A percentile compares a stretch with the other conserved stretches of the same genome.
Conservation (phyloP, 2,329 filamentous ascomycete species). For the Trichoderma endophyticum region DNA sequence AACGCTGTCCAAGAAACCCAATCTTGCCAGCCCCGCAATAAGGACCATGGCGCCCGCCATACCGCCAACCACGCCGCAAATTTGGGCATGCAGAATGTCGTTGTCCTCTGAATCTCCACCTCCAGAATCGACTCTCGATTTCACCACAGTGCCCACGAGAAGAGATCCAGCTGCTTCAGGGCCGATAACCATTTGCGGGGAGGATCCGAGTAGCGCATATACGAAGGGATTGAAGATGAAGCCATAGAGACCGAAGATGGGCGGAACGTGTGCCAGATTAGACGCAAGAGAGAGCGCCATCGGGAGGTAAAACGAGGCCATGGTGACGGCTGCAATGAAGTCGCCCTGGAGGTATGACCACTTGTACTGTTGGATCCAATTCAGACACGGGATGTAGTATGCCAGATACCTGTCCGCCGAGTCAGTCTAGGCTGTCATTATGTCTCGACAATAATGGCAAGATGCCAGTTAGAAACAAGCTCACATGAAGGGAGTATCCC, state of each 20-base stretch:
- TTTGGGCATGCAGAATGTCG: slow-evolving; percentile 66
- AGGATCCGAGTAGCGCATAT: slow-evolving; percentile 88
- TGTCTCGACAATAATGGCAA: background rate
- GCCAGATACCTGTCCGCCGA: slow-evolving; percentile 66
- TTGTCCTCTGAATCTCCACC: slow-evolving; percentile 61
- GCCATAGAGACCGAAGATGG: slow-evolving; percentile 89
- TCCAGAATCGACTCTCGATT: slow-evolving; percentile 69
- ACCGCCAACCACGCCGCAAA: slow-evolving; percentile 84
- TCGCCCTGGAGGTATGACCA: slow-evolving; percentile 82
- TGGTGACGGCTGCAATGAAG: slow-evolving; percentile 82
- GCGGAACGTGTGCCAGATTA: slow-evolving; percentile 87
- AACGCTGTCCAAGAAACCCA: slow-evolving; percentile 93
- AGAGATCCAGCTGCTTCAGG: slow-evolving; percentile 93
- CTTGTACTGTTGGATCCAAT: slow-evolving; percentile 86
- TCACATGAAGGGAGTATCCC: slow-evolving; percentile 71
- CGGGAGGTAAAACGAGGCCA: slow-evolving; percentile 97
- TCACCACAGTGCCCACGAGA: slow-evolving; percentile 82
- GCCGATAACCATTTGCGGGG: slow-evolving; percentile 88
- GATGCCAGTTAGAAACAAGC: slow-evolving; percentile 27
- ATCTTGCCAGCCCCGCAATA: slow-evolving; percentile 75
- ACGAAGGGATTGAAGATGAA: slow-evolving; percentile 91
- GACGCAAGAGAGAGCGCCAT: slow-evolving; percentile 93
- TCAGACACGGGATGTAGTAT: slow-evolving; percentile 89
- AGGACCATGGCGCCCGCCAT: slow-evolving; percentile 86
- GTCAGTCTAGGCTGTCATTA: background rate